Base-by-base conservation (phyloP, 78 protist species). In the Chrysochromulina parva region DNA sequence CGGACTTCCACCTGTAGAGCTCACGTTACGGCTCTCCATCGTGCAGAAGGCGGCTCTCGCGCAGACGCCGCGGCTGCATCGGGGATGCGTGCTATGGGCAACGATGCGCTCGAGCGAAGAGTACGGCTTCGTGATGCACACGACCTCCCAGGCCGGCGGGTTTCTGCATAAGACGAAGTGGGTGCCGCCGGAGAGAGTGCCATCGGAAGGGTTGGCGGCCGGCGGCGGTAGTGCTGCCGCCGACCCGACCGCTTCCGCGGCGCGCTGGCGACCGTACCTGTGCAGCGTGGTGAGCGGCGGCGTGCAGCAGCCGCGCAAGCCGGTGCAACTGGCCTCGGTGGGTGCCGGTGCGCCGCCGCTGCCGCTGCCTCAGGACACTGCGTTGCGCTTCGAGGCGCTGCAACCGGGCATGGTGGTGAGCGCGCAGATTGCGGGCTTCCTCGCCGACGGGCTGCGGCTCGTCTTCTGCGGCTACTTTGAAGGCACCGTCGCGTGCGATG, bases 81-180 rank as follows among this genome's bases (percentile, higher is more conserved):
- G 6, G 16, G 82, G 82, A 2, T 38, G 57, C 9, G 57, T 48
- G 19, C 28, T 74, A 13, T 74, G 82, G 82, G 82, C 28, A 13
- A 19, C 26, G 57, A 11, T 48, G 28, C 3, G 14, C 13, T 74
- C 82, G 14, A 24, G 10, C 57, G 28, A 74, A 16, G 82, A 38
- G 82, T 48, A 48, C 19, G 82, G 28, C 82, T 1, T 11, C 80
- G 7, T 71, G 26, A 26, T 71, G 47, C 4, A 5, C 20, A 71
- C 52, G 6, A 62, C 62, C 57, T 14, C 14, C 22, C 20, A 10
- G 16, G 47, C 24, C 20, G 16, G 24, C 14, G 86, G 62, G 17
- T 78, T 78, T 17, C 60, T 78, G 62, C 82, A 74, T n/a, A 74
- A 74, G 55, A 48, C 38, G 82, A 11, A 74, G 28, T 74, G 82